Base-by-base conservation (phyloP, 345 rosid genomes). In the Toxicodendron radicans region DNA sequence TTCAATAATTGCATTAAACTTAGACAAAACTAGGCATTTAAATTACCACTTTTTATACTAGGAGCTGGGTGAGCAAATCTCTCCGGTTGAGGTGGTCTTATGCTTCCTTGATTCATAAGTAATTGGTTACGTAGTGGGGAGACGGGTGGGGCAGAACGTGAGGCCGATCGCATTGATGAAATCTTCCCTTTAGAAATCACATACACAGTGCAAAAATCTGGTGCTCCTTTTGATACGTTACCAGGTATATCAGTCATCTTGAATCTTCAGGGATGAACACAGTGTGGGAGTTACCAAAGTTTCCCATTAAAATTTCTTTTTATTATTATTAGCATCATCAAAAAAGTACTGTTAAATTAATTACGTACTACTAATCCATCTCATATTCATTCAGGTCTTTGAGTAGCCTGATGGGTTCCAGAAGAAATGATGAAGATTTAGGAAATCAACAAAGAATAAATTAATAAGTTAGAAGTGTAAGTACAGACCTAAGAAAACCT, bases 161-260 rank as follows among this genome's bases (percentile, higher is more conserved):
- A 82, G 35, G 99, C 94, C 10, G 86, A 62, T 71, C 85, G 83
- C 84, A 86, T 84, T 48, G 96, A 79, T 14, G 91, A 75, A 66
- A 91, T 81, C 85, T 89, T 95, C 75, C 90, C 94, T 88, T 95
- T 95, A 60, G 92, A 78, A 49, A 92, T 88, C 17, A 90, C 85
- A 72, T 87, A 90, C 1, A 92, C 89, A 6, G 86, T 79, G 46
- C 94, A 91, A 78, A 92, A 95, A 53, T 95, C 98, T 1, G 99
- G 99, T 64, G 92, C 97, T 45, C 64, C 82, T 83, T 85, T 95
- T 18, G 87, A 73, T 8, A 93, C 75, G 14, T 5, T 77, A 64
- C 81, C 84, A 16, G 99, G 92, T 27, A 91, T 75, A 73, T 95
- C 99, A 10, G 73, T 62, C 33, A 72, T 77, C 82, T 85, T 95